Percentiles rank a stretch among this genome's conserved stretches.
phyloP scores from a whole-genome alignment of 148 eudicot species.

The Rhododendron mucronatum region DNA sequence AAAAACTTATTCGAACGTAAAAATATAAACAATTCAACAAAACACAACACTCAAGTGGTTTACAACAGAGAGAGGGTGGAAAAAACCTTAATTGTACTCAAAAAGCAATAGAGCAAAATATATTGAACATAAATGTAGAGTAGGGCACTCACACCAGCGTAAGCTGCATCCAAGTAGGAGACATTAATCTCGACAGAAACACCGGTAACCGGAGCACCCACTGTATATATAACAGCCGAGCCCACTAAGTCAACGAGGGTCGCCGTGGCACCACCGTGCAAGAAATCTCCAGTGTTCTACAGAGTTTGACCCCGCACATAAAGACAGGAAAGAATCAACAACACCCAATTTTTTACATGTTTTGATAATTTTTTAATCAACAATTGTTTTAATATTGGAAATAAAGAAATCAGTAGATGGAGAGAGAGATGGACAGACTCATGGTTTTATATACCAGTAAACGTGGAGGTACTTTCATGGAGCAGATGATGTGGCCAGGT shows the following conservation, averaged over 20 bases:
- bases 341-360: background rate
- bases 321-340: background rate
- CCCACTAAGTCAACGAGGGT: slow-evolving; percentile 73
- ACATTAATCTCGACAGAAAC: slow-evolving; percentile 87
- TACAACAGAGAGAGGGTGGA: background rate
- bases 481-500: slow-evolving; percentile 61
- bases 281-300: slow-evolving; percentile 61
- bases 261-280: slow-evolving; percentile 84
- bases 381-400: background rate
- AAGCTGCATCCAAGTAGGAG: slow-evolving; percentile 72
- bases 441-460: slow-evolving; percentile 39
- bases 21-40: background rate
- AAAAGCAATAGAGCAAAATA: background rate
- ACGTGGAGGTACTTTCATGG: slow-evolving; percentile 68
- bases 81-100: background rate
- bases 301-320: background rate
- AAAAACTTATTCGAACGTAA: background rate
- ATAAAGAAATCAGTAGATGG: background rate
- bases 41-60: background rate
- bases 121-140: background rate
- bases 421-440: background rate
- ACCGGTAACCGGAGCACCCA: slow-evolving; percentile 42
- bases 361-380: background rate
- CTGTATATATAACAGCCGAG: slow-evolving; percentile 52
- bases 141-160: slow-evolving; percentile 34